Evolutionary conservation across 805 yeast genomes (phyloP), one percentile per base, ranked within the genome.

Genomic region (Trichomonascus vanleenenianus): DNA sequence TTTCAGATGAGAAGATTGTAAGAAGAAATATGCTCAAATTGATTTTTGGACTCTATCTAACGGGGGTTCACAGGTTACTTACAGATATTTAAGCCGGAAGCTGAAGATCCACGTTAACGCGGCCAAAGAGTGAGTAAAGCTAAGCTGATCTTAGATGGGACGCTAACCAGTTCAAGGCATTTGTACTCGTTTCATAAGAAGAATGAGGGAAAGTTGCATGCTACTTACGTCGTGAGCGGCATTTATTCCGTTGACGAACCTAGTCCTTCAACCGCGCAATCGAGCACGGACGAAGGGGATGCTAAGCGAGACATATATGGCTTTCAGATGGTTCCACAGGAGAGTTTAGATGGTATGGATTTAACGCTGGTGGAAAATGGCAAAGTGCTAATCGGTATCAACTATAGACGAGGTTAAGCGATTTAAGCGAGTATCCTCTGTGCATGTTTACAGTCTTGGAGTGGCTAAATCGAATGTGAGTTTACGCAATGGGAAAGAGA

Each of bases 1-100:
- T 22, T 22, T 22, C 27, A 22, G 27, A 22, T 22, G 27, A 22
- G 8, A 22, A 22, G 27, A 22, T 8, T 22, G 27, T 22, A 22
- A 22, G 27, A 22, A 22, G 27, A 8, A 22, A 22, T 22, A 22
- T 22, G 8, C 27, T n/a, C n/a, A n/a, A n/a, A n/a, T n/a, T n/a
- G n/a, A n/a, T 22, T 5, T 22, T 22, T 5, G 4, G 27, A 25
- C 30, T 6, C 10, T 31, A 5, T 7, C 38, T 12, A 40, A 40
- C 35, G 5, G 31, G 22, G n/a, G n/a, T n/a, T 33, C 18, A 2
- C 18, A 48, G 52, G 52, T 49, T 7, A 27, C 52, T 3, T 53
- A 49, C 32, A 48, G 55, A 10, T 38, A 52, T 19, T 40, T 51
- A 31, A 53, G 56, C 31, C 44, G 56, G 16, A 35, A 22, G 31